phyloP scores from a whole-genome alignment of 148 eudicot species.

The Diospyros kaki region DNA sequence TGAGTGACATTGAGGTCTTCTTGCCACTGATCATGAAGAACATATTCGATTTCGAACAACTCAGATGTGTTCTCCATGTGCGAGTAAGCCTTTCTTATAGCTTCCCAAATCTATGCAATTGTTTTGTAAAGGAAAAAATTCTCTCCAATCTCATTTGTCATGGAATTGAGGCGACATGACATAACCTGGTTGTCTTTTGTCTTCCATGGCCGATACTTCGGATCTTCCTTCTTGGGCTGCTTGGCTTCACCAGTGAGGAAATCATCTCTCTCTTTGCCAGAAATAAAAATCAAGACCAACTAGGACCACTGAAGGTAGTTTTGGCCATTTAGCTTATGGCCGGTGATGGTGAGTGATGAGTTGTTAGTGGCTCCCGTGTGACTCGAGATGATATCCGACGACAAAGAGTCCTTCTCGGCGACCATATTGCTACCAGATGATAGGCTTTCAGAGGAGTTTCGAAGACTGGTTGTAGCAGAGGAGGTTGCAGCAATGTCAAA shows the following conservation, averaged over 20 bases:
- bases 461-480: too few species aligned
- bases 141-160: neutral
- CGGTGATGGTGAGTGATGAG: constrained; percentile 1
- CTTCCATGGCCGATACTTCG: neutral
- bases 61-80: constrained; percentile 5
- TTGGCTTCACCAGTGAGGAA: neutral
- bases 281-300: neutral
- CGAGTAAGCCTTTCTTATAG: neutral
- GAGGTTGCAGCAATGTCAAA: too few species aligned
- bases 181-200: constrained; percentile 5
- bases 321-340: neutral
- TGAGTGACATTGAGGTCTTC: constrained; percentile 4
- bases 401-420: too few species aligned
- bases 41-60: neutral
- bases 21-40: neutral
- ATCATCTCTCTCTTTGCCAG: constrained; percentile 3
- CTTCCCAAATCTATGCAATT: neutral
- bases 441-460: too few species aligned
- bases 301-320: constrained; percentile 13
- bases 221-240: constrained; percentile 1
- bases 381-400: neutral
- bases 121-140: neutral
- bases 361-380: neutral
- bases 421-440: too few species aligned
- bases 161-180: constrained; percentile 4